Conservation (phyloP, 352 stramenopile genomes). For the Globisporangium nunn region DNA sequence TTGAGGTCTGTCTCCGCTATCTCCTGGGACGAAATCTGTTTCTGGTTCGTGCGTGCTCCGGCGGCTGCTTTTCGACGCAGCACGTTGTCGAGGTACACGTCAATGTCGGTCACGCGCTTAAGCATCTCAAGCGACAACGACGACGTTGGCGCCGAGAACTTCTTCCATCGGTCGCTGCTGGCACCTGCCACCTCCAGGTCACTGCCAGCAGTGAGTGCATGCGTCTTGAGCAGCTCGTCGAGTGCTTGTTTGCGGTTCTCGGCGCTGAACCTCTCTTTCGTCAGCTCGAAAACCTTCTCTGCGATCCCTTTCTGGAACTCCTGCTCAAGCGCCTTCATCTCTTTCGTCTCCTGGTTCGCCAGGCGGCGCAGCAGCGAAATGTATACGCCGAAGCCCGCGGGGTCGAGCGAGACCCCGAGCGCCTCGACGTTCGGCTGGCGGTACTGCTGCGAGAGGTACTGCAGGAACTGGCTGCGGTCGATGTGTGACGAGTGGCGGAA, state of each 20-base stretch:
- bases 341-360: slow-evolving; percentile 67
- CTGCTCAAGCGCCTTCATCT: slow-evolving; percentile 72
- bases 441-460: slow-evolving; percentile 66
- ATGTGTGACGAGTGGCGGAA: slow-evolving; percentile 53
- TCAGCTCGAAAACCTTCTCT: slow-evolving; percentile 73
- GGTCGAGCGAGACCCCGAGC: slow-evolving; percentile 63
- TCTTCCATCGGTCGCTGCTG: not conserved
- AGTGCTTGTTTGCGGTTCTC: slow-evolving; percentile 74
- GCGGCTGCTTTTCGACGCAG: slow-evolving; percentile 46
- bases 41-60: slow-evolving; percentile 20
- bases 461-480: slow-evolving; percentile 61
- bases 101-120: slow-evolving; percentile 69
- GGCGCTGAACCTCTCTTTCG: slow-evolving; percentile 80
- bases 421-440: slow-evolving; percentile 45
- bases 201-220: not conserved
- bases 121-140: slow-evolving; percentile 79
- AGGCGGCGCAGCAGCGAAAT: slow-evolving; percentile 73
- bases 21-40: slow-evolving; percentile 54
- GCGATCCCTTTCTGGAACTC: slow-evolving; percentile 78
- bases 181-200: not conserved
- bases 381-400: slow-evolving; percentile 62
- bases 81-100: slow-evolving; percentile 82
- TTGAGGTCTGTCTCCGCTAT: slow-evolving; percentile 73
- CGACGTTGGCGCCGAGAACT: not conserved
- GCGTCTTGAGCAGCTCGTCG: slow-evolving; percentile 42